Percentiles rank a stretch among this genome's conserved stretches.
Evolutionary conservation across 768 basidiomycete genomes (phyloP).

Genomic region (Trametes coccinea): DNA sequence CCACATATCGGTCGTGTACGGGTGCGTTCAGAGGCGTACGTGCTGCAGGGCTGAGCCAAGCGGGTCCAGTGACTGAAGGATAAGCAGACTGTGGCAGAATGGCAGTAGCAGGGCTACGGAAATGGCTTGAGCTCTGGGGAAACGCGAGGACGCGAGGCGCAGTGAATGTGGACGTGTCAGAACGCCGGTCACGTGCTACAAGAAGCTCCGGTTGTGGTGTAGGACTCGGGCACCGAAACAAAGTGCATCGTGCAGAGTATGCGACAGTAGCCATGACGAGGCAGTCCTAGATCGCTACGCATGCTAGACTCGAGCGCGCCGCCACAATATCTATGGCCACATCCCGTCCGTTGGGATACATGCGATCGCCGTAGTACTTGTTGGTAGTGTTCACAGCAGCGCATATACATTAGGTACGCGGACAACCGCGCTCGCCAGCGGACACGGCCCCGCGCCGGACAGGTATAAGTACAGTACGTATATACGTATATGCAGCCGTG

Average conservation of each 20-base stretch:
- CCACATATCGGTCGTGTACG: constrained; percentile 48
- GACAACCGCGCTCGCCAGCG: constrained; percentile 4
- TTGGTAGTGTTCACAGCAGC: background rate
- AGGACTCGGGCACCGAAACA: too few relatives aligned
- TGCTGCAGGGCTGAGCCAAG: background rate
- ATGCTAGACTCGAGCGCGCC: too few relatives aligned
- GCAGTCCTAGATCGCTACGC: too few relatives aligned
- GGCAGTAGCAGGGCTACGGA: too few relatives aligned
- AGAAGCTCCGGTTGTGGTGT: background rate
- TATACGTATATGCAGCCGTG: constrained; percentile 2
- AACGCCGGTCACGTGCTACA: background rate
- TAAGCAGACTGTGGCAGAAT: too few relatives aligned
- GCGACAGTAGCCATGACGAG: too few relatives aligned
- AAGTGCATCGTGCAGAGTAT: too few relatives aligned
- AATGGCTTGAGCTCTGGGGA: background rate
- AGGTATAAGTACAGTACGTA: constrained; percentile 16
- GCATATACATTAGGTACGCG: constrained; percentile 4
- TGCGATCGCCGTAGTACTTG: too few relatives aligned
- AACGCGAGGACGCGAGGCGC: background rate
- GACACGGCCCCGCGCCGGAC: background rate
- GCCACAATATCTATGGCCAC: too few relatives aligned
- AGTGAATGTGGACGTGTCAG: background rate
- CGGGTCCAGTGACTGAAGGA: too few relatives aligned
- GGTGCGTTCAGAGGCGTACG: background rate
- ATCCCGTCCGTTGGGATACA: too few relatives aligned